These are phyloP conservation scores for Cladorrhinum sp. DNA, from an alignment of 2,329 filamentous ascomycete genomes.

Conservation along the genomic window DNA sequence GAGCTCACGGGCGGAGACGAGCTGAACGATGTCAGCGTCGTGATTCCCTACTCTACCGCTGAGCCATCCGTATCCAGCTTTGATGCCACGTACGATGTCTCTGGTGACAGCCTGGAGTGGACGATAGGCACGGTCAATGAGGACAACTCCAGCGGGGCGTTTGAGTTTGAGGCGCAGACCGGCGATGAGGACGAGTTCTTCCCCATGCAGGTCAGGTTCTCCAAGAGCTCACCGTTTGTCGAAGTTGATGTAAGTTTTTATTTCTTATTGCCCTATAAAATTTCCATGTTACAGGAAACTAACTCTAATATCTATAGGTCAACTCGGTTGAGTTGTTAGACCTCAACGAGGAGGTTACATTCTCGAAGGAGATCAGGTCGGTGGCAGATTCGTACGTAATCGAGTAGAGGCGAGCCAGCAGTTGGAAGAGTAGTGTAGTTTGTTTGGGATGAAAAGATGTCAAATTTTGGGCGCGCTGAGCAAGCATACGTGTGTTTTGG, in stretches of 20 bases:
- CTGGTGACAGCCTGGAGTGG: conserved; percentile 92
- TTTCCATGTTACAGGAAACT: conserved; percentile 28
- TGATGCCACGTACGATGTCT: conserved; percentile 90
- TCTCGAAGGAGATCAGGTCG: conserved; percentile 78
- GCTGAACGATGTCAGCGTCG: conserved; percentile 79
- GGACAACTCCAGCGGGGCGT: conserved; percentile 77
- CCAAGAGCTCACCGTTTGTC: conserved; percentile 79
- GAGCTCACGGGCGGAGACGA: conserved; percentile 79
- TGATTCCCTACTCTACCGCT: conserved; percentile 79
- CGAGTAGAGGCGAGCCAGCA: conserved; percentile 51
- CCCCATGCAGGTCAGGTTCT: conserved; percentile 91
- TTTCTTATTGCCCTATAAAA: too few species aligned
- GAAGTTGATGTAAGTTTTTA: conserved; percentile 80
- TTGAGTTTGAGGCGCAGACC: conserved; percentile 91
- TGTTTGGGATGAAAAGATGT: conserved; percentile 13
- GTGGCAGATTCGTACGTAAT: conserved; percentile 73
- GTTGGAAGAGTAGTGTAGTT: neutral
- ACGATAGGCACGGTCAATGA: conserved; percentile 82
- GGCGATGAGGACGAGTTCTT: conserved; percentile 93
- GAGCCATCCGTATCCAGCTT: conserved; percentile 91
- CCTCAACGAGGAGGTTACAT: conserved; percentile 74
- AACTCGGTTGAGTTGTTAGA: conserved; percentile 67
- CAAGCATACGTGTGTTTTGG: conserved; percentile 13
- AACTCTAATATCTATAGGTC: conserved; percentile 46
- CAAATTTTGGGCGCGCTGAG: conserved; percentile 10